Conservation (phyloP, 1,139 yeast species). For the Saccharomyces hybrid region DNA sequence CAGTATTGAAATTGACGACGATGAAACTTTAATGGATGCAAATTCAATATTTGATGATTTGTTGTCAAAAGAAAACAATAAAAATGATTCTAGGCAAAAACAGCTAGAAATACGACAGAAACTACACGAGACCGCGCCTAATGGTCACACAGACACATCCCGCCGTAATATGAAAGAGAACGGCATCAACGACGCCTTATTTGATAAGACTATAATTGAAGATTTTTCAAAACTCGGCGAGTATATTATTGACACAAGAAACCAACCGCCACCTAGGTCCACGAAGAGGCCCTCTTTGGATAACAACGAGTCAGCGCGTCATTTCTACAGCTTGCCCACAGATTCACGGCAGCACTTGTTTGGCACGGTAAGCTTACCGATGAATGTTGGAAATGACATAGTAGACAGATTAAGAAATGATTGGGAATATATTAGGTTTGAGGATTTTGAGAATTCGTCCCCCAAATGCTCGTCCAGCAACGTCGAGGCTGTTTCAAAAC, state of each 20-base stretch:
- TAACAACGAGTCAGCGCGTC: conserved; percentile 1
- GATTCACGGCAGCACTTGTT: neutral
- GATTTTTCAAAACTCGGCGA: conserved; percentile 20
- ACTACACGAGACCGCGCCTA: neutral
- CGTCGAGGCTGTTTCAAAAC: neutral
- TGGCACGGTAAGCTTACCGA: neutral
- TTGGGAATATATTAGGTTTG: conserved; percentile 5
- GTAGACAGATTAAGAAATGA: conserved; percentile 6
- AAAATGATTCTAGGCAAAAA: neutral
- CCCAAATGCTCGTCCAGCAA: neutral
- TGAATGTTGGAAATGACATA: neutral
- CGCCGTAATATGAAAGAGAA: neutral
- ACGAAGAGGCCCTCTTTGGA: conserved; percentile 15
- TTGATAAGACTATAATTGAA: conserved; percentile 15
- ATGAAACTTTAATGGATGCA: conserved; percentile 22
- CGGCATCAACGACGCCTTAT: conserved; percentile 1
- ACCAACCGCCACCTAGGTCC: conserved; percentile 21
- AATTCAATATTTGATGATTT: conserved; percentile 25
- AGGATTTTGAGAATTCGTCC: neutral
- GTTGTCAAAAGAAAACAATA: conserved; percentile 17
- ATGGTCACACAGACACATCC: neutral
- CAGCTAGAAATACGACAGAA: neutral
- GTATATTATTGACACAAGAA: conserved; percentile 10
- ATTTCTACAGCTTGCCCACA: neutral
- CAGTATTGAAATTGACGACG: conserved; percentile 1